phyloP scores from a whole-genome alignment of 768 basidiomycete genomes.

The Termitomyces sp. region DNA sequence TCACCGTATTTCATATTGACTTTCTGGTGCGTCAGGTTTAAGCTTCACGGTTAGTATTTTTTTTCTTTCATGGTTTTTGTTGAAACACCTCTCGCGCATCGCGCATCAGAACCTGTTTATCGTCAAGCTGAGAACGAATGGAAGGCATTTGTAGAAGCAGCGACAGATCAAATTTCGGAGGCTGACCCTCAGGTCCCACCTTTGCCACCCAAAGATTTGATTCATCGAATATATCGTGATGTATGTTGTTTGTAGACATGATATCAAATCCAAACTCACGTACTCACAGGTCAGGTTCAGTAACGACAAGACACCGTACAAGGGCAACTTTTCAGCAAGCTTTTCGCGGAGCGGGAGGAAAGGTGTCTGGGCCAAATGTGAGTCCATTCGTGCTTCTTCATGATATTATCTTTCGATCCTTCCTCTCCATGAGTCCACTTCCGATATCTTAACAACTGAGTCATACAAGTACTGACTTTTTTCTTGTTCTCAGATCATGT shows the following conservation, averaged over 20 bases:
- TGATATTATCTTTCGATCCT: neutral
- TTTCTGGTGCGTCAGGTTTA: slow-evolving; percentile 55
- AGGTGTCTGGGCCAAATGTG: slow-evolving; percentile 83
- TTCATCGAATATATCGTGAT: slow-evolving; percentile 92
- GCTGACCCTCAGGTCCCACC: slow-evolving; percentile 82
- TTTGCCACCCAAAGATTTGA: slow-evolving; percentile 86
- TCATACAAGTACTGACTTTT: neutral
- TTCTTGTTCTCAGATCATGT: slow-evolving; percentile 48
- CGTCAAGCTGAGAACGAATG: slow-evolving; percentile 84
- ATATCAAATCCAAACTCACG: neutral
- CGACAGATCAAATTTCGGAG: slow-evolving; percentile 61
- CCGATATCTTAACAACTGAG: neutral
- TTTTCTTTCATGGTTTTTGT: neutral
- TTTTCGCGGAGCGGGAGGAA: slow-evolving; percentile 89
- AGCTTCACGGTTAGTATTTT: slow-evolving; percentile 54
- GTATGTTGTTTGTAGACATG: slow-evolving; percentile 29
- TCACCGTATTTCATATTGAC: neutral
- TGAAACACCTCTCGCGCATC: neutral
- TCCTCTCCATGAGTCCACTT: neutral
- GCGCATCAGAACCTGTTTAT: slow-evolving; percentile 61
- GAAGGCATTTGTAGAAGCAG: slow-evolving; percentile 72
- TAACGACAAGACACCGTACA: slow-evolving; percentile 96
- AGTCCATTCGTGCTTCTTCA: slow-evolving; percentile 20
- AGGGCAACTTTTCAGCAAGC: slow-evolving; percentile 70
- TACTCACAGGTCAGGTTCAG: slow-evolving; percentile 76